Evolutionary conservation across 1,284 basidiomycete species (phyloP).

Genomic region (Bjerkandera adusta): DNA sequence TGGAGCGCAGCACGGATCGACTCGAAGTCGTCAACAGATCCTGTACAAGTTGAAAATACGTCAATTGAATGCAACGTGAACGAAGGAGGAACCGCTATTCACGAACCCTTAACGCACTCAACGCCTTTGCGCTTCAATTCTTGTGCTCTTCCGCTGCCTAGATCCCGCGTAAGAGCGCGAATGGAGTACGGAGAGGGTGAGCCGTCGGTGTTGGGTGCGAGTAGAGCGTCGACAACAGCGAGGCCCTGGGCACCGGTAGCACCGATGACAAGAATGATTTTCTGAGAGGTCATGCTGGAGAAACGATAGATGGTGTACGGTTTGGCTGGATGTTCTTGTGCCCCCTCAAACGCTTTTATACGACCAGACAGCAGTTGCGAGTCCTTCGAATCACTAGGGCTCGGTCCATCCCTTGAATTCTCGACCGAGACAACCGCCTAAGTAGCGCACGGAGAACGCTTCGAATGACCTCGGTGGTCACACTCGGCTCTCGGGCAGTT

Average conservation of each 20-base stretch:
- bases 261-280: conserved; percentile 49
- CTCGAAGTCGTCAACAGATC: conserved; percentile 30
- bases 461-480: no score
- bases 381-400: no score
- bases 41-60: conserved; percentile 7
- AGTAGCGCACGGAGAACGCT: no score
- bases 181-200: conserved; percentile 44
- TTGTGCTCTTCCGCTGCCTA: conserved; percentile 34
- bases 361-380: no score
- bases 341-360: no score
- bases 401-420: no score
- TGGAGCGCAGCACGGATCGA: conserved; percentile 34
- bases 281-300: no score
- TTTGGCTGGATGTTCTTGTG: no score
- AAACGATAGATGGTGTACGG: no score
- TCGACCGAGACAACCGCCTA: no score
- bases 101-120: conserved; percentile 41
- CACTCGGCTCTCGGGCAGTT: no score
- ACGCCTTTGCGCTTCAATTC: conserved; percentile 39
- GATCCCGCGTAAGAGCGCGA: conserved; percentile 45
- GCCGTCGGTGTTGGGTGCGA: conserved; percentile 36
- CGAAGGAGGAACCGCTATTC: not conserved
- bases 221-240: conserved; percentile 42
- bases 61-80: not conserved
- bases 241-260: conserved; percentile 51